Conservation (phyloP, 2,329 filamentous ascomycete species). For the Cryphonectria parasitica region DNA sequence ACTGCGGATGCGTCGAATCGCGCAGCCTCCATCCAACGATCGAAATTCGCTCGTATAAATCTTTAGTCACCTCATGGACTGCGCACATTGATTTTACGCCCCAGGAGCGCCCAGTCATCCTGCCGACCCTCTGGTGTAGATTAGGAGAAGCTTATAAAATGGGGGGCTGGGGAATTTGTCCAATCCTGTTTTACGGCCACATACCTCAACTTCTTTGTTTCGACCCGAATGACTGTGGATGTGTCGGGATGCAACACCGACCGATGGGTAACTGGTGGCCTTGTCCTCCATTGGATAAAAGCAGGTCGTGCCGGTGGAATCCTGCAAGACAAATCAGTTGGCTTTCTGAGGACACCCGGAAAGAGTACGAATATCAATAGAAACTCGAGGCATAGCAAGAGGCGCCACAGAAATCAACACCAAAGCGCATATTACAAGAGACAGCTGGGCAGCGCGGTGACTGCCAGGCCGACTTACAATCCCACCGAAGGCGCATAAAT, state of each 20-base stretch:
- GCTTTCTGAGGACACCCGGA: not conserved
- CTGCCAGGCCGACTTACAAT: not conserved
- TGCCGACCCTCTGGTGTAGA: not conserved
- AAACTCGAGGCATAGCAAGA: not conserved
- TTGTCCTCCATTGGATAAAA: not conserved
- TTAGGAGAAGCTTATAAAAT: not conserved
- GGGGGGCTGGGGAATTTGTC: not conserved
- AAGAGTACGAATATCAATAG: not conserved
- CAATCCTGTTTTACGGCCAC: not conserved
- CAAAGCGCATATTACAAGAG: not conserved
- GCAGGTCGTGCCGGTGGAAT: not conserved
- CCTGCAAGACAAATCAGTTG: not conserved
- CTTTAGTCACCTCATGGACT: not conserved
- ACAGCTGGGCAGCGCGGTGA: not conserved
- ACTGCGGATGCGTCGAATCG: not conserved
- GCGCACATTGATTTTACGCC: constrained; percentile 3
- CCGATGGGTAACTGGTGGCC: not conserved
- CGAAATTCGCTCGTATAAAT: not conserved
- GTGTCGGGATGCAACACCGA: not conserved
- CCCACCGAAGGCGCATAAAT: not conserved
- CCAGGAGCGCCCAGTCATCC: not conserved
- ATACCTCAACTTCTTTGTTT: constrained; percentile 9
- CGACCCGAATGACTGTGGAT: constrained; percentile 22
- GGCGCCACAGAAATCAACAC: not conserved
- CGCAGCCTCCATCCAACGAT: not conserved